These are phyloP conservation scores for Cynara cardunculus DNA, from an alignment of 129 eudicot species.

Conservation along the genomic window DNA sequence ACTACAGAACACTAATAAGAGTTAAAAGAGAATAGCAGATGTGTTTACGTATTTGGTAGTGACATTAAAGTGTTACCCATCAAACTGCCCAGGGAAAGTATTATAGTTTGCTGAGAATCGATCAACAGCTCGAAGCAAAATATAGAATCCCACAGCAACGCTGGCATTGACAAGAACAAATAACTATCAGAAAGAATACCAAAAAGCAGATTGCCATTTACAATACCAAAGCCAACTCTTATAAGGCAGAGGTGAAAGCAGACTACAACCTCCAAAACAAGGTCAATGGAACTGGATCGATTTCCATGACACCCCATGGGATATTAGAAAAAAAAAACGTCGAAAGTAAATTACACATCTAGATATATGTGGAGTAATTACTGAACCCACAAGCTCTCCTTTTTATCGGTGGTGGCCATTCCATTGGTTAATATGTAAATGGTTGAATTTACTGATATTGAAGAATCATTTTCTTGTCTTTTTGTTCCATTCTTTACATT, in stretches of 20 bases:
- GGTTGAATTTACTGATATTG: too few species aligned
- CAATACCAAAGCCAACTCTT: background rate
- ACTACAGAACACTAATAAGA: conserved; percentile 31
- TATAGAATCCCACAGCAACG: conserved; percentile 80
- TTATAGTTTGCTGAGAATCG: conserved; percentile 80
- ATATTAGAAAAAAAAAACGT: too few species aligned
- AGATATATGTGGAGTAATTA: too few species aligned
- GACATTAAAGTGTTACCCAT: conserved; percentile 58
- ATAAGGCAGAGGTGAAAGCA: background rate
- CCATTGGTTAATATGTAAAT: too few species aligned
- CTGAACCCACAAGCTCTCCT: too few species aligned
- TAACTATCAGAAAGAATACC: background rate
- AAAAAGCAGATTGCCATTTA: background rate
- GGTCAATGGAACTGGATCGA: background rate
- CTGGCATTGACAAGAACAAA: conserved; percentile 30
- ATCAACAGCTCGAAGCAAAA: conserved; percentile 92
- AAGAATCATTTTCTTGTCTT: too few species aligned
- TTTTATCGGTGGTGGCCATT: too few species aligned
- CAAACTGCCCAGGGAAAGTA: conserved; percentile 90
- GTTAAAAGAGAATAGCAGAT: background rate
- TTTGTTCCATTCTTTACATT: too few species aligned
- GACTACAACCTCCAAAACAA: background rate
- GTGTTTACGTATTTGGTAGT: background rate
- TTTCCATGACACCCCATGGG: background rate
- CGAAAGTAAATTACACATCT: too few species aligned